Evolutionary conservation across 2,329 filamentous ascomycete genomes (phyloP), one percentile per base, ranked within the genome.

Genomic region (Alternaria arbusti): DNA sequence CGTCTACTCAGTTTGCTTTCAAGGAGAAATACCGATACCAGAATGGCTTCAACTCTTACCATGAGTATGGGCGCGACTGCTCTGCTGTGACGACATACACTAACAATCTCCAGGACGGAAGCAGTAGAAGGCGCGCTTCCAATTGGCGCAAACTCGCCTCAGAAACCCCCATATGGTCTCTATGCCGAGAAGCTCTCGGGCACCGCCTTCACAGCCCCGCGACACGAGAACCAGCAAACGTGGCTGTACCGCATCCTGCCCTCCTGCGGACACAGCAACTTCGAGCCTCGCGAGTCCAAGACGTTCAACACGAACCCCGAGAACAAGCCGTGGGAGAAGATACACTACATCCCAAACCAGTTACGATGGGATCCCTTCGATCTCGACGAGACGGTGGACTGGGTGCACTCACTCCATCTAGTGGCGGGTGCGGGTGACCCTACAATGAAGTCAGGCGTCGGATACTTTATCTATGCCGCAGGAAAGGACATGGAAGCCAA

Each of bases 361-460:
- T 84, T 95, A 28, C 87, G 91, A 69, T 96, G 92, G 92, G 89
- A 91, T 69, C 90, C 89, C 3, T 93, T 93, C 75, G 89, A 93
- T 70, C 83, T 94, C 52, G 89, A 92, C 66, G 85, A 91, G 76
- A 85, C 84, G 4, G 88, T 88, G 3, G 88, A 91, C 71, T 91
- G 89, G 88, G 87, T 91, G 22, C 87, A 90, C 71, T 86, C 86
- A 59, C 80, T 95, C 67, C 88, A 91, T 63, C 84, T 94, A 20
- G 85, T 97, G 11, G 92, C 91, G 2, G 92, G 92, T 4, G 88
- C 92, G 0, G 94, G 94, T 15, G 91, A 96, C 71, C 89, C 92
- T 0, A 90, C 90, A 0, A 86, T 91, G 78, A 97, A 97, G 81
- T 84, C 87, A 17, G 94, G 94, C 0, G 72, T 96, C 45, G 93